phyloP scores from a whole-genome alignment of 1,284 basidiomycete genomes.

The Termitomyces sp. region DNA sequence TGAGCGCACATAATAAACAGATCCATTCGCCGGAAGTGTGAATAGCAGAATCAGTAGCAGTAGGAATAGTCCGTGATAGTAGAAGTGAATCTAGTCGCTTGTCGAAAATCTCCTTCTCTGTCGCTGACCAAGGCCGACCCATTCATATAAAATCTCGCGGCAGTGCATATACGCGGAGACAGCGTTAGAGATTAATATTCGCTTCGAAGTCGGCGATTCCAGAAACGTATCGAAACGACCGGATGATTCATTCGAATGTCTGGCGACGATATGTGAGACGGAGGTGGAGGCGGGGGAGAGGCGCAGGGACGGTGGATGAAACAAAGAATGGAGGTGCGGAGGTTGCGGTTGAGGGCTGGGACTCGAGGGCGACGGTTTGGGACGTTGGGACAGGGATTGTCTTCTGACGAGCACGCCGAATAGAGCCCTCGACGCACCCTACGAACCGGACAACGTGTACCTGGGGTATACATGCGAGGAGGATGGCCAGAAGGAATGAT shows the following conservation, averaged over 20 bases:
- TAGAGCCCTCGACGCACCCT: constrained; percentile 46
- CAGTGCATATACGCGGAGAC: constrained; percentile 11
- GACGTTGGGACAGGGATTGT: constrained; percentile 4
- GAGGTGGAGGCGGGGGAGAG: not conserved
- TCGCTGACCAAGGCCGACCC: constrained; percentile 16
- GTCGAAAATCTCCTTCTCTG: not conserved
- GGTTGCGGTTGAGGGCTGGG: not conserved
- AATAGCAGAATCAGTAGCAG: not conserved
- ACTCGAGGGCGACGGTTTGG: not conserved
- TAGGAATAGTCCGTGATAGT: not conserved
- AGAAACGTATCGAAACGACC: constrained; percentile 11
- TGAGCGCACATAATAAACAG: not conserved
- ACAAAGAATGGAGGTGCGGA: not conserved
- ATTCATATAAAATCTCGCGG: constrained; percentile 16
- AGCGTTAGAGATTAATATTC: not conserved
- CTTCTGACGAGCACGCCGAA: constrained; percentile 27
- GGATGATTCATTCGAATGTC: constrained; percentile 8
- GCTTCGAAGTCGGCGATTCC: constrained; percentile 3
- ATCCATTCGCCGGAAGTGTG: not conserved
- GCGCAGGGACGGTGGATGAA: not conserved
- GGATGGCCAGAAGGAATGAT: constrained; percentile 33
- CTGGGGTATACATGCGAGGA: constrained; percentile 40
- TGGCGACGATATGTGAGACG: constrained; percentile 11
- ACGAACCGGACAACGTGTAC: constrained; percentile 53
- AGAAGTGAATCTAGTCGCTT: not conserved